Evolutionary conservation across 805 yeast genomes (phyloP).

Genomic region (Myxozyma geophila): DNA sequence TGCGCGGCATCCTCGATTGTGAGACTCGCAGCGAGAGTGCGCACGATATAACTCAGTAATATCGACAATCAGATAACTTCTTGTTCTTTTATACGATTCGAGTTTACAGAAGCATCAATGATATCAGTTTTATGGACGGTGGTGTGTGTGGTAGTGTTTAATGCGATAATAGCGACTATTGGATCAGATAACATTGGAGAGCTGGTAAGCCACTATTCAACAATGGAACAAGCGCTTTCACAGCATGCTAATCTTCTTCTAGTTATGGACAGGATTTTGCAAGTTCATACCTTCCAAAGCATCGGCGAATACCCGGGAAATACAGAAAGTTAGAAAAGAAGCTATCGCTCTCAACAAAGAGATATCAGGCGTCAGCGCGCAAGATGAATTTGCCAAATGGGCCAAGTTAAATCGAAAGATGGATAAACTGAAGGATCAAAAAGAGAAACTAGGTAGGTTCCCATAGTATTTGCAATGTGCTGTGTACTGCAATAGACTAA

Average conservation of each 20-base stretch:
- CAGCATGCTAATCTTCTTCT: conserved; percentile 3
- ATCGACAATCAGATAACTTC: too few species aligned
- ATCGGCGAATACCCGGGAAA: conserved; percentile 40
- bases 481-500: not conserved
- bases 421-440: conserved; percentile 60
- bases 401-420: conserved; percentile 80
- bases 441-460: conserved; percentile 48
- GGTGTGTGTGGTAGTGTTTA: conserved; percentile 47
- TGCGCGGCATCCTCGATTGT: too few species aligned
- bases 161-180: conserved; percentile 48
- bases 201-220: conserved; percentile 32
- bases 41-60: too few species aligned
- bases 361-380: conserved; percentile 72
- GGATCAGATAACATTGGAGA: conserved; percentile 45
- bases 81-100: too few species aligned
- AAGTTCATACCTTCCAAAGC: conserved; percentile 21
- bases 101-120: conserved; percentile 8
- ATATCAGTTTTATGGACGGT: conserved; percentile 37
- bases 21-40: too few species aligned
- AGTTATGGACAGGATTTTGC: conserved; percentile 32
- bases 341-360: conserved; percentile 55
- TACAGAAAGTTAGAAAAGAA: conserved; percentile 50
- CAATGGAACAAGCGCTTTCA: not conserved
- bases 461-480: not conserved
- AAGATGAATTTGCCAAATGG: conserved; percentile 95